Conservation (phyloP, 306 rosid species). For the Erythrophleum fordii region DNA sequence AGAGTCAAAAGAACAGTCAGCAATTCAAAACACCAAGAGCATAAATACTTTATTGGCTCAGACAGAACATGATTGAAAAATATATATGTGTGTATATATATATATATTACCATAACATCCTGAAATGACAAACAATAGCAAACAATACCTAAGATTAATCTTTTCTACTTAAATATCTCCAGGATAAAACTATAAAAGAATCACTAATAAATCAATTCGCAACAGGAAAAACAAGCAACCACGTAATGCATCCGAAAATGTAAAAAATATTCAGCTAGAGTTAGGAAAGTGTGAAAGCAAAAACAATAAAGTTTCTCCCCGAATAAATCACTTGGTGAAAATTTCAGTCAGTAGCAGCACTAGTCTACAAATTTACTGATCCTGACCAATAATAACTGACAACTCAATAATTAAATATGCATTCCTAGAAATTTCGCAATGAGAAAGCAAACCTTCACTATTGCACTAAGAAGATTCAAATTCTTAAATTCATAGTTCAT, state of each 20-base stretch:
- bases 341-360: neutral
- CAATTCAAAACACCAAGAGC: conserved; percentile 20
- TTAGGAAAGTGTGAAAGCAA: neutral
- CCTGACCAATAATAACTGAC: neutral
- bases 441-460: neutral
- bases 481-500: neutral
- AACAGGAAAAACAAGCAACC: neutral
- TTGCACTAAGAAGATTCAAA: neutral
- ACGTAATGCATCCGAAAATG: neutral
- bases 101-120: neutral
- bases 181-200: conserved; percentile 14
- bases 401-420: neutral
- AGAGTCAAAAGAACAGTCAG: conserved; percentile 11
- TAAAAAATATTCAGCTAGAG: neutral
- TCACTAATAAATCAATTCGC: conserved; percentile 1
- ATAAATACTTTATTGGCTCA: conserved; percentile 4
- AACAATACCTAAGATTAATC: neutral
- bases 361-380: neutral
- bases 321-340: conserved; percentile 14
- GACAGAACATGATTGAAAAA: neutral
- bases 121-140: conserved; percentile 5
- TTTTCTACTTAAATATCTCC: neutral
- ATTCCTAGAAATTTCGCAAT: conserved; percentile 10
- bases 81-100: no score
- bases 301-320: neutral